phyloP scores from a whole-genome alignment of 2,329 filamentous ascomycete genomes.

The Aureobasidium lini region DNA sequence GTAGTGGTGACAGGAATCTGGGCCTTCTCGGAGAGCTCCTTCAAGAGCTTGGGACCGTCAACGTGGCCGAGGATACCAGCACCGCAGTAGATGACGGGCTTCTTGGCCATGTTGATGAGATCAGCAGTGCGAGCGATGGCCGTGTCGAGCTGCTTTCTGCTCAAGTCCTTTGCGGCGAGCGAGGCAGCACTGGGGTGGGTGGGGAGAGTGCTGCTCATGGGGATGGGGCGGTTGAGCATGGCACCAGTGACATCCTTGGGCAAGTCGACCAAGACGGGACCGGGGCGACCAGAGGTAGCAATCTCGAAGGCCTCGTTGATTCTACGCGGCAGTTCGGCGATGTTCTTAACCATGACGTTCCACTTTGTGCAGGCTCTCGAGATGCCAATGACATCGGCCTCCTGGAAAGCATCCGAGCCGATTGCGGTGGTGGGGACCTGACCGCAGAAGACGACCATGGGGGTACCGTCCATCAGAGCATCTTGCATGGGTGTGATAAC shows the following conservation, averaged over 20 bases:
- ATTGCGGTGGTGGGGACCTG: constrained; percentile 88
- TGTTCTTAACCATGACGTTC: constrained; percentile 97
- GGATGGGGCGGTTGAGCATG: constrained; percentile 75
- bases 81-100: constrained; percentile 91
- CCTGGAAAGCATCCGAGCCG: constrained; percentile 94
- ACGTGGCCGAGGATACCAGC: constrained; percentile 77
- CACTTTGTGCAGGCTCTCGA: constrained; percentile 95
- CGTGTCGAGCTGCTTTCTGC: constrained; percentile 61
- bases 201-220: constrained; percentile 64
- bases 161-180: constrained; percentile 67
- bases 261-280: constrained; percentile 89
- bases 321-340: constrained; percentile 82
- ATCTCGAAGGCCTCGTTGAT: constrained; percentile 99
- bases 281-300: constrained; percentile 85
- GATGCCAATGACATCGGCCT: constrained; percentile 90
- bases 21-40: constrained; percentile 80
- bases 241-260: constrained; percentile 94
- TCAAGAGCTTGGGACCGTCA: constrained; percentile 71
- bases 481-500: constrained; percentile 95
- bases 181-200: constrained; percentile 80
- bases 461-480: constrained; percentile 88
- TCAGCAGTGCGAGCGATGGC: constrained; percentile 71
- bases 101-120: constrained; percentile 82
- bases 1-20: constrained; percentile 94
- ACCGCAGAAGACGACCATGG: constrained; percentile 90